phyloP scores from a whole-genome alignment of 2,329 filamentous ascomycete species.

The Xylariaceae sp. region DNA sequence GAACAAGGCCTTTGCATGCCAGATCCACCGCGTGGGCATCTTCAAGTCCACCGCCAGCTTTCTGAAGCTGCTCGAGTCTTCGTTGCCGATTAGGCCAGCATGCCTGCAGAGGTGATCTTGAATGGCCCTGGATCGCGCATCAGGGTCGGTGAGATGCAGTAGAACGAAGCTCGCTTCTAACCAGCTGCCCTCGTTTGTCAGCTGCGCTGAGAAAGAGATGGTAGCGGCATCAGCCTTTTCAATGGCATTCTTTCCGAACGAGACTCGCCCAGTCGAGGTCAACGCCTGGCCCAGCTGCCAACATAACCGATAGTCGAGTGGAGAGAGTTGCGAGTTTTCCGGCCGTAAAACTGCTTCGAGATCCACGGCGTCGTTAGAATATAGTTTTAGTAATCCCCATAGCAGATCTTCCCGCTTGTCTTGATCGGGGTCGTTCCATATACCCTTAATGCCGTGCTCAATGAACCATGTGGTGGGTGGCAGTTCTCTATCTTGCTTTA shows the following conservation, averaged over 20 bases:
- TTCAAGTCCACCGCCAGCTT: slow-evolving; percentile 66
- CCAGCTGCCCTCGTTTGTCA: slow-evolving; percentile 68
- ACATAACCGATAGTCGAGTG: slow-evolving; percentile 73
- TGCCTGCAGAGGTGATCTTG: slow-evolving; percentile 76
- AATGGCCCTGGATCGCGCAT: slow-evolving; percentile 66
- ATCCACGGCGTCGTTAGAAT: slow-evolving; percentile 60
- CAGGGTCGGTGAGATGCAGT: slow-evolving; percentile 68
- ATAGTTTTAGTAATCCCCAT: slow-evolving; percentile 85
- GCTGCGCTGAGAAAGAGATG: slow-evolving; percentile 64
- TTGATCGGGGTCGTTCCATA: slow-evolving; percentile 63
- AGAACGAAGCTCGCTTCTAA: slow-evolving; percentile 76
- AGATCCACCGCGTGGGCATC: slow-evolving; percentile 79
- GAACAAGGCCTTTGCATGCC: slow-evolving; percentile 82
- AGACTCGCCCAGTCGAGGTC: slow-evolving; percentile 51
- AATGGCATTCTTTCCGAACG: slow-evolving; percentile 56
- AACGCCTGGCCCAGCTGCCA: slow-evolving; percentile 84
- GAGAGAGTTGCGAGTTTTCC: slow-evolving; percentile 74
- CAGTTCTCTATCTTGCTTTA: slow-evolving; percentile 71
- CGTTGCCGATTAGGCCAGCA: slow-evolving; percentile 65
- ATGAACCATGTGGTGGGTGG: slow-evolving; percentile 73
- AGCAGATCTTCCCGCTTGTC: slow-evolving; percentile 73
- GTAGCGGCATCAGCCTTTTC: slow-evolving; percentile 69
- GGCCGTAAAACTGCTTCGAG: slow-evolving; percentile 75
- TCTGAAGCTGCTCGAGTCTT: slow-evolving; percentile 58
- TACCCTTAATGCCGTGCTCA: slow-evolving; percentile 58